A percentile compares a stretch with the other conserved stretches of the same genome.
phyloP scores from a whole-genome alignment of 2,329 filamentous ascomycete genomes.

The Diaporthe batatas region DNA sequence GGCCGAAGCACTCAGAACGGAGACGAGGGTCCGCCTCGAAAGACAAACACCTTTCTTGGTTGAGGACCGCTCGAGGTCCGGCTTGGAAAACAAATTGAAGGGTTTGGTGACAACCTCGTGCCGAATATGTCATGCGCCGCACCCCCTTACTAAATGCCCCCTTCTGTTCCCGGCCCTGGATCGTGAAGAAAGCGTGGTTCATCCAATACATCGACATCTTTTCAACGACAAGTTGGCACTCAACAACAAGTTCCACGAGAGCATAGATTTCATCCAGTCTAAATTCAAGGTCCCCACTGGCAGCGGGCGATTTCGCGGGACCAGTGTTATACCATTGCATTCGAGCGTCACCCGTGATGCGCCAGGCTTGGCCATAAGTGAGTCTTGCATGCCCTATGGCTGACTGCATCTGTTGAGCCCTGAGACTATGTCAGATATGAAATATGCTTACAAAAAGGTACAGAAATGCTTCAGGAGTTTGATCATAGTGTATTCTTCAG shows the following conservation, averaged over 20 bases:
- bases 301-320: not conserved
- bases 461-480: slow-evolving; percentile 13
- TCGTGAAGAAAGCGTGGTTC: not conserved
- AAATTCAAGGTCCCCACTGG: slow-evolving; percentile 3
- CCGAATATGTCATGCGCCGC: not conserved
- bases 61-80: not conserved
- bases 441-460: not conserved
- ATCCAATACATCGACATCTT: not conserved
- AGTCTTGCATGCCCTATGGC: not conserved
- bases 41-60: not conserved
- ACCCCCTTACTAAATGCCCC: not conserved
- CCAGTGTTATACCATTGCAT: not conserved
- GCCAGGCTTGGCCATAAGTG: slow-evolving; percentile 23
- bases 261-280: not conserved
- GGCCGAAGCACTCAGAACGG: not conserved
- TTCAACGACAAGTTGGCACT: not conserved
- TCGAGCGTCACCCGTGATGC: not conserved
- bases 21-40: not conserved
- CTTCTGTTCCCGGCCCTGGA: not conserved
- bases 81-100: not conserved
- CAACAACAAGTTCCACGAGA: not conserved
- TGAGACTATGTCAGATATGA: not conserved
- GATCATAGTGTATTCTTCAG: not conserved
- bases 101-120: not conserved
- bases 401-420: not conserved